phyloP scores from a whole-genome alignment of 768 basidiomycete genomes.

The Boletus rubropictus region DNA sequence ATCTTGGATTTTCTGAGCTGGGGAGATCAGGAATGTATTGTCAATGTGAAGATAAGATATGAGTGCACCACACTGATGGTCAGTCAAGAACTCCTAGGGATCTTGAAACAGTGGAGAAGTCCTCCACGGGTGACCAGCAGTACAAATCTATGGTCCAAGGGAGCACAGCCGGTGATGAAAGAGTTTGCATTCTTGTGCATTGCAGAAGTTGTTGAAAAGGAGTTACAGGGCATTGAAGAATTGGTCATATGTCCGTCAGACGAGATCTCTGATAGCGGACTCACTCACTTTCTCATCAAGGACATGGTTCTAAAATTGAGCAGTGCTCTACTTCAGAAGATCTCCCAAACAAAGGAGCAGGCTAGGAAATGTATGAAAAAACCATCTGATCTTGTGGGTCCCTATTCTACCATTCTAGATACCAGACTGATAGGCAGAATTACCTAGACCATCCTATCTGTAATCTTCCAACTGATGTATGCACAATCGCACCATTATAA shows the following conservation, averaged over 20 bases:
- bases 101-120: not conserved
- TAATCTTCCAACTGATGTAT: no score
- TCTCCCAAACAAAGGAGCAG: not conserved
- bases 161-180: not conserved
- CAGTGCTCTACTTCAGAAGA: not conserved
- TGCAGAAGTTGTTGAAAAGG: not conserved
- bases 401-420: no score
- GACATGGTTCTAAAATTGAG: not conserved
- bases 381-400: not conserved
- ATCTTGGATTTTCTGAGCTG: not conserved
- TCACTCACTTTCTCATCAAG: not conserved
- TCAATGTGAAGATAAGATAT: conserved; percentile 1
- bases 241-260: not conserved
- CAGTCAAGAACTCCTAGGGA: not conserved
- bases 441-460: no score
- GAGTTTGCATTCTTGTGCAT: not conserved
- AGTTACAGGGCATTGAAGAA: not conserved
- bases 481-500: not conserved
- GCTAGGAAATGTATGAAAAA: not conserved
- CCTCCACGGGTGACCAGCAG: not conserved
- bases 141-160: not conserved
- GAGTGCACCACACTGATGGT: not conserved
- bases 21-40: not conserved
- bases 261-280: not conserved
- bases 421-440: no score